Conservation (phyloP, 2,329 filamentous ascomycete genomes). For the Fusarium bulbicola region DNA sequence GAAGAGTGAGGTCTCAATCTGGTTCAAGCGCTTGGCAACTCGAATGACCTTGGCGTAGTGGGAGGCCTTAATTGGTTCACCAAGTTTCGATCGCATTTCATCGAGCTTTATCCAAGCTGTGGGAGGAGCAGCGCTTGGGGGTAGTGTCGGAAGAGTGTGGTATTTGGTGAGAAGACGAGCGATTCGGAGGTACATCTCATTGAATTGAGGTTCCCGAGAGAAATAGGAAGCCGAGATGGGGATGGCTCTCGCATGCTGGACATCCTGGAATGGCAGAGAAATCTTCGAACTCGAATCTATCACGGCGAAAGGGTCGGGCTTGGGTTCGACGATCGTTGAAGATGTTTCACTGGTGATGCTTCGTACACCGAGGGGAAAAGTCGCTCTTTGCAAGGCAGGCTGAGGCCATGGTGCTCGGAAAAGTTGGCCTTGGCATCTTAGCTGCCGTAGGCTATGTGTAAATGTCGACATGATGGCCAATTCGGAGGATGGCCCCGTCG, state of each 20-base stretch:
- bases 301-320: constrained; percentile 23
- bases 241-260: constrained; percentile 73
- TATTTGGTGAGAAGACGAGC: constrained; percentile 77
- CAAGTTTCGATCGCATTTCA: constrained; percentile 76
- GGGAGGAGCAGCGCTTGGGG: constrained; percentile 71
- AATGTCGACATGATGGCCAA: constrained; percentile 48
- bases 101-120: constrained; percentile 83
- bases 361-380: constrained; percentile 42
- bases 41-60: constrained; percentile 82
- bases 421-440: constrained; percentile 48
- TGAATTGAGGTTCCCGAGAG: constrained; percentile 84
- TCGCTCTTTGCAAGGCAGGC: constrained; percentile 34
- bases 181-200: constrained; percentile 81
- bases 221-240: constrained; percentile 95
- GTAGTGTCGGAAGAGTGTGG: constrained; percentile 74
- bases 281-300: constrained; percentile 34
- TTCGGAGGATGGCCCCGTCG: constrained; percentile 37
- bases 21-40: constrained; percentile 81
- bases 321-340: constrained; percentile 12
- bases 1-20: constrained; percentile 81
- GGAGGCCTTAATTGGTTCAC: constrained; percentile 77
- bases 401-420: constrained; percentile 45
- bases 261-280: constrained; percentile 44
- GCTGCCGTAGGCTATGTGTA: constrained; percentile 47
- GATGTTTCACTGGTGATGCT: constrained; percentile 39